Evolutionary conservation across 805 yeast genomes (phyloP).

Genomic region (Wickerhamomyces subpelliculosus): DNA sequence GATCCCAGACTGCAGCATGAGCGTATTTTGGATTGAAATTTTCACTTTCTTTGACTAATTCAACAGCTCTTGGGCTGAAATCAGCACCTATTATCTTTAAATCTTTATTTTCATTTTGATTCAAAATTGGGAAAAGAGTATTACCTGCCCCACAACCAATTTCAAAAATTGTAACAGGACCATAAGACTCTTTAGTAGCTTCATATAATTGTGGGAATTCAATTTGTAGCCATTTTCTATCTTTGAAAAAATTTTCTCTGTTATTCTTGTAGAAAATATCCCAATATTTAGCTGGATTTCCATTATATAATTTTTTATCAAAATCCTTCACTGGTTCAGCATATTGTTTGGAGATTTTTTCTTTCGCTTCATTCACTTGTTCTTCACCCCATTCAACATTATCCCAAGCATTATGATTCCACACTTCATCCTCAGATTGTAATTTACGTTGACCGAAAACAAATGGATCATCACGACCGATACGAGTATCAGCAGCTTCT

Average conservation of each 20-base stretch:
- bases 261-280: constrained; percentile 88
- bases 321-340: constrained; percentile 83
- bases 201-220: constrained; percentile 86
- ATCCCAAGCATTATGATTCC: constrained; percentile 91
- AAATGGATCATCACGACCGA: constrained; percentile 86
- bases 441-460: constrained; percentile 84
- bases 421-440: constrained; percentile 69
- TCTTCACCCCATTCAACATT: constrained; percentile 97
- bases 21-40: constrained; percentile 56
- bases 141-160: constrained; percentile 99
- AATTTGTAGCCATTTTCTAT: constrained; percentile 90
- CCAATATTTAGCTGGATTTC: constrained; percentile 92
- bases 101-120: constrained; percentile 74
- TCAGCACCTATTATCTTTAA: constrained; percentile 80
- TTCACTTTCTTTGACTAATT: constrained; percentile 63
- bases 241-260: constrained; percentile 90
- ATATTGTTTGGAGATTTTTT: constrained; percentile 65
- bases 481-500: constrained; percentile 37
- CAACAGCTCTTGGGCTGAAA: constrained; percentile 84
- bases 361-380: constrained; percentile 69
- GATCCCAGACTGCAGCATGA: constrained; percentile 91
- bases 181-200: constrained; percentile 65
- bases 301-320: constrained; percentile 71
- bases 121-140: constrained; percentile 85
- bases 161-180: constrained; percentile 73